Percentiles rank a stretch among this genome's conserved stretches.
Conservation (phyloP, 495 filamentous ascomycete species). For the Hypoxylon fuscum region DNA sequence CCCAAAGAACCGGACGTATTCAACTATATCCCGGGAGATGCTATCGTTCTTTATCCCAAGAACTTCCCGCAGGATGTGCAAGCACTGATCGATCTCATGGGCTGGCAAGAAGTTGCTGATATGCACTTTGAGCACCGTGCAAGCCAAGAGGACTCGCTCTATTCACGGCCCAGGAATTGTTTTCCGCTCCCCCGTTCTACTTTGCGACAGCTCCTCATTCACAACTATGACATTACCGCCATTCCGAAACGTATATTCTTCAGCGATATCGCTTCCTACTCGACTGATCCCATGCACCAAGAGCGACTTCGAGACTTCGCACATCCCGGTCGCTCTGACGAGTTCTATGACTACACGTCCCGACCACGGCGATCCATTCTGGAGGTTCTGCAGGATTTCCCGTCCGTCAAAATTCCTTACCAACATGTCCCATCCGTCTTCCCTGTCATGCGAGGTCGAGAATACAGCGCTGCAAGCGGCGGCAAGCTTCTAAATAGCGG, state of each 20-base stretch:
- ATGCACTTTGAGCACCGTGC: slow-evolving; percentile 55
- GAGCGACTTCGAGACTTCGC: slow-evolving; percentile 87
- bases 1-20: slow-evolving; percentile 43
- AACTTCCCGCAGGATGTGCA: slow-evolving; percentile 84
- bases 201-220: slow-evolving; percentile 75
- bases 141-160: slow-evolving; percentile 42
- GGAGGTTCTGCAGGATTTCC: slow-evolving; percentile 91
- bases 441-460: slow-evolving; percentile 77
- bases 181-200: slow-evolving; percentile 62
- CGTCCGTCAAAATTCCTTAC: slow-evolving; percentile 82
- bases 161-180: slow-evolving; percentile 35
- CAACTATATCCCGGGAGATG: slow-evolving; percentile 72
- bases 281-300: slow-evolving; percentile 73
- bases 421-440: slow-evolving; percentile 73
- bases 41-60: slow-evolving; percentile 82
- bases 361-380: slow-evolving; percentile 90
- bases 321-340: slow-evolving; percentile 78
- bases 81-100: slow-evolving; percentile 75
- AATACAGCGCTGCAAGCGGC: slow-evolving; percentile 89
- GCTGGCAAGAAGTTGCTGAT: slow-evolving; percentile 78
- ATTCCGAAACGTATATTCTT: slow-evolving; percentile 93
- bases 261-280: slow-evolving; percentile 73
- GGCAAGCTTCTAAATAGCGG: slow-evolving; percentile 48
- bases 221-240: slow-evolving; percentile 86
- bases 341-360: slow-evolving; percentile 94